Conservation (phyloP, 1,139 yeast genomes). For the Wickerhamiella infanticola region DNA sequence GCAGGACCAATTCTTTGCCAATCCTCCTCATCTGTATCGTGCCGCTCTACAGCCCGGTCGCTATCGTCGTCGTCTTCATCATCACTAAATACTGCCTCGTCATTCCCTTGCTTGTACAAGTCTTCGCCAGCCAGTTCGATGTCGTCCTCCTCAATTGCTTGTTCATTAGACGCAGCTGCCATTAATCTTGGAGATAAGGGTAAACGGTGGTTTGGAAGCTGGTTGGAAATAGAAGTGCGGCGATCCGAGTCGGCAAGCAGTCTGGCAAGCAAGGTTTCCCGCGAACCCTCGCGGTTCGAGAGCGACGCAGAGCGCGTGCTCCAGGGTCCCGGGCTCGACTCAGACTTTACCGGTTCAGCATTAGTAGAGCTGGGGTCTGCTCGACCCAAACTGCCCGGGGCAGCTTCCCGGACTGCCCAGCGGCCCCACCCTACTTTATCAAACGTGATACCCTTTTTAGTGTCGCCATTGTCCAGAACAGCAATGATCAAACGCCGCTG, state of each 20-base stretch:
- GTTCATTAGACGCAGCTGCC: background rate
- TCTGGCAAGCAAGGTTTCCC: conserved; percentile 3
- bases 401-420: conserved; percentile 50
- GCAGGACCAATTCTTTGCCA: conserved; percentile 84
- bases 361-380: conserved; percentile 23
- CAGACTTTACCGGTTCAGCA: conserved; percentile 6
- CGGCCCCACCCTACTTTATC: conserved; percentile 98
- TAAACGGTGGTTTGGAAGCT: conserved; percentile 11
- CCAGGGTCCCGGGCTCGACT: background rate
- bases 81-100: conserved; percentile 2
- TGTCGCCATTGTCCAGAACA: conserved; percentile 63
- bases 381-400: conserved; percentile 5
- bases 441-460: conserved; percentile 47
- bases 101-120: conserved; percentile 22
- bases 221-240: conserved; percentile 10
- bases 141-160: conserved; percentile 6
- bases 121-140: conserved; percentile 23
- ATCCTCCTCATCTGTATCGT: conserved; percentile 84
- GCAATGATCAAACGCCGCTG: conserved; percentile 84
- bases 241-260: conserved; percentile 1
- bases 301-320: background rate
- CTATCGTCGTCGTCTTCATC: conserved; percentile 8
- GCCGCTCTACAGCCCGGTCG: conserved; percentile 10
- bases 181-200: conserved; percentile 14
- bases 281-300: background rate